These are phyloP conservation scores for Boletus insuetus DNA, from an alignment of 768 basidiomycete species.

Conservation along the genomic window DNA sequence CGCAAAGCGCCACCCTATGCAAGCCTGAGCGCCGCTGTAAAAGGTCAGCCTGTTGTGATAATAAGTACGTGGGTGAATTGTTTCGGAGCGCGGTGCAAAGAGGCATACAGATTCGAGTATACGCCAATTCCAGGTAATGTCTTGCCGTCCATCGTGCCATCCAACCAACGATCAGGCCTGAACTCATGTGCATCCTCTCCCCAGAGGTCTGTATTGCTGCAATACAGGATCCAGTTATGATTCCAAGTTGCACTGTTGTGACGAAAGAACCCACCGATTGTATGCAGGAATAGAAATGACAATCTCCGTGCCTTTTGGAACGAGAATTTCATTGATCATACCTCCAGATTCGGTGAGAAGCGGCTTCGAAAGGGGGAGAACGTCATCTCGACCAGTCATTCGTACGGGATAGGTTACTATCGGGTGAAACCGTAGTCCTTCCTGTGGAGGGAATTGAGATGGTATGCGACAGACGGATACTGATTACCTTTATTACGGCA, in stretches of 20 bases:
- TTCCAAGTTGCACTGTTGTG: no score
- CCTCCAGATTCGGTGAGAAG: conserved; percentile 45
- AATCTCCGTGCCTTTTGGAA: conserved; percentile 50
- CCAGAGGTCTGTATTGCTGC: conserved; percentile 22
- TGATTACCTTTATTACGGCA: conserved; percentile 31
- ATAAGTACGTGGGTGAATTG: no score
- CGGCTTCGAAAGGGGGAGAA: conserved; percentile 59
- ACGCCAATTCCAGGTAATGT: conserved; percentile 12
- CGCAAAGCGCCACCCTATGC: conserved; percentile 31
- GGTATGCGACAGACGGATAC: conserved; percentile 1
- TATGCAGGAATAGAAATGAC: conserved; percentile 51
- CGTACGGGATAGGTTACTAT: conserved; percentile 49
- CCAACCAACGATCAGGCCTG: conserved; percentile 10
- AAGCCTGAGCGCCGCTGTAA: conserved; percentile 11
- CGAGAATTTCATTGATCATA: conserved; percentile 39
- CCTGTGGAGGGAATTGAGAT: conserved; percentile 32
- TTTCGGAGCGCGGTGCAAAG: neutral
- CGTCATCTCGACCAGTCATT: conserved; percentile 47
- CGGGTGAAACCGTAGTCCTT: conserved; percentile 45
- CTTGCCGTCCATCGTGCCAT: neutral
- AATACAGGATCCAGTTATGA: neutral
- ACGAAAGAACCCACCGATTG: conserved; percentile 42
- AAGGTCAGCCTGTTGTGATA: conserved; percentile 18
- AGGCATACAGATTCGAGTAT: conserved; percentile 8
- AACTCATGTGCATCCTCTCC: conserved; percentile 25